Evolutionary conservation across 768 basidiomycete species (phyloP), one percentile per base, ranked within the genome.

Genomic region (Hygrophorus pudorinus): DNA sequence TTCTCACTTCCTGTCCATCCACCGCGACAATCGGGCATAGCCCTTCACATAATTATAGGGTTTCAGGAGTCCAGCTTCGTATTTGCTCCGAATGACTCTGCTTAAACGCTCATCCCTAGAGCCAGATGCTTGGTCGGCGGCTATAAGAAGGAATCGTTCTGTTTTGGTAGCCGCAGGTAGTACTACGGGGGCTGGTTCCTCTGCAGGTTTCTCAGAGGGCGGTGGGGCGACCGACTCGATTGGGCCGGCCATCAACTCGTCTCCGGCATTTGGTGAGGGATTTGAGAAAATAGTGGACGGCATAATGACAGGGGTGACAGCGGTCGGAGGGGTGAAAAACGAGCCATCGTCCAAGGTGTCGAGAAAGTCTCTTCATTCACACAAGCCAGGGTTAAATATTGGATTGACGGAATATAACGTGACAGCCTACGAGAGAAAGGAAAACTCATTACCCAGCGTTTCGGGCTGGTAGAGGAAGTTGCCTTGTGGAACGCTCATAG

Each of bases 31-130:
- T 48, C 93, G 70, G 11, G 89, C 85, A 54, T 97, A 98, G 0
- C 94, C 94, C 56, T 92, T 92, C 40, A 92, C 90, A 53, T 97
- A 96, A 62, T 97, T 93, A 56, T 94, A 96, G 2, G 94, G 94
- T 56, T 89, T 92, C 51, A 97, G 65, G 34, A 98, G 61, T 0
- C 93, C 94, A 2, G 94, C 94, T 57, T 98, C 93, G 62, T 96
- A 97, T 64, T 97, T 98, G 56, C 87, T 90, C 52, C 85, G 76
- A 52, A 97, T 98, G 51, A 97, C 94, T 46, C 86, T 74, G 52
- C 83, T 87, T 41, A 98, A 64, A 1, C 93, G 79, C 52, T 94
- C 88, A 53, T 93, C 86, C 34, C 94, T 72, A 17, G 90, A 85
- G 0, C 93, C 93, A 1, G 85, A 77, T 43, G 85, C 87, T 56